Evolutionary conservation across 208 protist genomes (phyloP).

Genomic region (Leishmania lainsoni): DNA sequence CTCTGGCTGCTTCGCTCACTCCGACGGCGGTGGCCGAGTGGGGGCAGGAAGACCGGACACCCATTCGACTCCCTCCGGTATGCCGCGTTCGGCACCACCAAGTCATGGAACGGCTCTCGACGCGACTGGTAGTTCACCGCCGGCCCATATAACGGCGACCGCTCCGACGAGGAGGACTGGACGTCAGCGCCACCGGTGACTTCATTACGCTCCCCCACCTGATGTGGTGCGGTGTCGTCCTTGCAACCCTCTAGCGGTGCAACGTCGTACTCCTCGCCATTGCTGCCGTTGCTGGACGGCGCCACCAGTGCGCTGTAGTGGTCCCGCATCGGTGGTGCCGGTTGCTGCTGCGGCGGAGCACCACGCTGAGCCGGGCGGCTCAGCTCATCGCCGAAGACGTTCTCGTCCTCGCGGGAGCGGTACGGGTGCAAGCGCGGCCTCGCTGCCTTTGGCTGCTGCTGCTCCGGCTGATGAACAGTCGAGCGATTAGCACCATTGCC

Average conservation of each 20-base stretch:
- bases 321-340: background rate
- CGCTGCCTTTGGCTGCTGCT: background rate
- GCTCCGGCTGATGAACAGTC: background rate
- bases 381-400: background rate
- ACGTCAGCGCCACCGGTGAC: background rate
- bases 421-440: background rate
- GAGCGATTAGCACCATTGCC: background rate
- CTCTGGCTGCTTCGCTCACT: background rate
- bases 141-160: background rate
- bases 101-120: conserved; percentile 16
- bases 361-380: background rate
- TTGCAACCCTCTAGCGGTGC: background rate
- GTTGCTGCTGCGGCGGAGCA: background rate
- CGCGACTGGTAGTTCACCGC: conserved; percentile 4
- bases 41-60: conserved; percentile 19
- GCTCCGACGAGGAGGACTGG: background rate
- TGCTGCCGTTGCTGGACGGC: background rate
- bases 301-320: background rate
- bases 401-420: background rate
- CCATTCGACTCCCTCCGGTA: conserved; percentile 17
- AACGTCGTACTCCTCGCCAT: background rate
- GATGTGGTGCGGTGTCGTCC: background rate
- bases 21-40: conserved; percentile 5
- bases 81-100: conserved; percentile 12
- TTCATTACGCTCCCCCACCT: background rate